These are phyloP conservation scores for Cymodocea nodosa DNA, from an alignment of 116 monocot species.

Conservation along the genomic window DNA sequence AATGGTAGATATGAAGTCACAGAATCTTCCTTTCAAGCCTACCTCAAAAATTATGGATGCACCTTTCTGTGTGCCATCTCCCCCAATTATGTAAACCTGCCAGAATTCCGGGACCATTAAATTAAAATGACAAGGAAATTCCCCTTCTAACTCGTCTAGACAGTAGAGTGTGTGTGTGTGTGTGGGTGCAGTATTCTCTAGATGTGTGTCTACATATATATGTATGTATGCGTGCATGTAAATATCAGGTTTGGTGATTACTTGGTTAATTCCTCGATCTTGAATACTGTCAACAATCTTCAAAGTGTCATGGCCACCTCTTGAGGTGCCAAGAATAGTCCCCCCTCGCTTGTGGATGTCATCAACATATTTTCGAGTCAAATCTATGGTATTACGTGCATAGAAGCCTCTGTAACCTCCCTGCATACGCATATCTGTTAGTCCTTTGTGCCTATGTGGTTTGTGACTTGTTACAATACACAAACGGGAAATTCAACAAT, in stretches of 20 bases:
- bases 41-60: slow-evolving; percentile 66
- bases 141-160: no score
- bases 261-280: slow-evolving; percentile 55
- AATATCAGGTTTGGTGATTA: slow-evolving; percentile 3
- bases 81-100: slow-evolving; percentile 62
- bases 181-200: no score
- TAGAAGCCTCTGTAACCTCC: slow-evolving; percentile 59
- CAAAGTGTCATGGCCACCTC: slow-evolving; percentile 41
- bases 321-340: slow-evolving; percentile 42
- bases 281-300: slow-evolving; percentile 54
- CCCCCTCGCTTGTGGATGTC: slow-evolving; percentile 57
- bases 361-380: slow-evolving; percentile 37
- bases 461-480: no score
- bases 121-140: no score
- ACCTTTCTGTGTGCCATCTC: slow-evolving; percentile 63
- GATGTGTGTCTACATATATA: no score
- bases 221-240: no score
- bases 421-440: slow-evolving; percentile 3
- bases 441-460: no score
- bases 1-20: no score
- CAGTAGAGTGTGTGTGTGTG: no score
- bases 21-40: neutral
- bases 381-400: slow-evolving; percentile 36
- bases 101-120: no score
- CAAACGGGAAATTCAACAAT: no score